Base-by-base conservation (phyloP, 2,329 filamentous ascomycete species). In the Pestalotiopsis sp. region DNA sequence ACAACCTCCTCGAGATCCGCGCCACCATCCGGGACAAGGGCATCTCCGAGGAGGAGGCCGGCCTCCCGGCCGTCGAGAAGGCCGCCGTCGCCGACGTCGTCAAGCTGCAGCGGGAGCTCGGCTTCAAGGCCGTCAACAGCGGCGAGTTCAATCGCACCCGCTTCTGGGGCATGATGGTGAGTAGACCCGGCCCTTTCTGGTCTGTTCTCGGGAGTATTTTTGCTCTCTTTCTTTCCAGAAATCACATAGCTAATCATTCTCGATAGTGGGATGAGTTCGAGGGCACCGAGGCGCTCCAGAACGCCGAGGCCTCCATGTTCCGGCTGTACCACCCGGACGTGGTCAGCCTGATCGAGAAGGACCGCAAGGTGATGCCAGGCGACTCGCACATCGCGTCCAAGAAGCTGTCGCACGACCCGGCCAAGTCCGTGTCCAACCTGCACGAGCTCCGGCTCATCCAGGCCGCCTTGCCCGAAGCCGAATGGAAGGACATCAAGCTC, bases 41-140 rank as follows among this genome's bases (percentile, higher is more conserved):
- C 72, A 77, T 85, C 57, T 80, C 83, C 7, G 76, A 83, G 64
- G 82, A 87, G n/a, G 85, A 90, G 69, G 84, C 82, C 36, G 82
- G 82, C 2, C 85, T 94, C 11, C 81, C 81, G 2, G 82, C 84
- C 1, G 79, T 91, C 27, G 92, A 95, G 79, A 87, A 90, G 74
- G 85, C 87, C 77, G 85, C 91, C 45, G 88, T 93, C 72, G 86
- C 85, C 59, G 85, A 92, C 12, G 88, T 93, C 27, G 89, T 94
- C 67, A 86, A 90, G 77, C 82, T 90, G 69, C 92, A 94, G 83
- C 85, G 86, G 67, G 86, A 91, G 67, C 83, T 92, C 1, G 90
- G 91, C 61, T 87, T 91, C 76, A 87, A 88, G 70, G 89, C 87
- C 31, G 84, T 94, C 68, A 92, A 87, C 57, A 91, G 90, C 73